These are phyloP conservation scores for Coemansia sp. DNA, from an alignment of 192 early-diverging fungal species.

Conservation along the genomic window DNA sequence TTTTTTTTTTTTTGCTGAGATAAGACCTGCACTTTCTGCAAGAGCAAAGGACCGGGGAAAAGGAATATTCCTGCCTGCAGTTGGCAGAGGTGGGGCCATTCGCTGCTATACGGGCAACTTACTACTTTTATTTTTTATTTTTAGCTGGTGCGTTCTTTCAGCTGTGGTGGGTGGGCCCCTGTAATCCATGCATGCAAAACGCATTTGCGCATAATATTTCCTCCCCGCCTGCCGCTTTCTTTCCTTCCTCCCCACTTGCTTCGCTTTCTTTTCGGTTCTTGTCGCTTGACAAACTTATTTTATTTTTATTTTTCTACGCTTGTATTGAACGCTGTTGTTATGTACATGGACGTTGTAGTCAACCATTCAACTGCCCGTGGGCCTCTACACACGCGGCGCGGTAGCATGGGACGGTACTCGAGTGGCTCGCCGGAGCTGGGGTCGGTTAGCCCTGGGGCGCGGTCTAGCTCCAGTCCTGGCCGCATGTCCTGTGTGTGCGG, in stretches of 20 bases:
- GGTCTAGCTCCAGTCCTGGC: slow-evolving; percentile 50
- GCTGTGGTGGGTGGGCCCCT: slow-evolving; percentile 1
- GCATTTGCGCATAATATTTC: slow-evolving; percentile 14
- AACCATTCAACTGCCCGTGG: slow-evolving; percentile 18
- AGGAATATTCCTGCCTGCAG: not conserved
- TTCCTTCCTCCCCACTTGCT: not conserved
- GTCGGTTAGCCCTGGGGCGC: slow-evolving; percentile 34
- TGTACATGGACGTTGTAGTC: slow-evolving; percentile 26
- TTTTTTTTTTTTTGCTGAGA: not conserved
- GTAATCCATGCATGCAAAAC: slow-evolving; percentile 6
- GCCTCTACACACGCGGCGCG: slow-evolving; percentile 26
- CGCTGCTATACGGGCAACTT: not conserved
- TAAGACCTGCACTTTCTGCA: not conserved
- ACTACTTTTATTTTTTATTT: not conserved
- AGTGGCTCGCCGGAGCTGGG: slow-evolving; percentile 46
- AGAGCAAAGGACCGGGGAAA: not conserved
- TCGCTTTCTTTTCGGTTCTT: slow-evolving; percentile 14
- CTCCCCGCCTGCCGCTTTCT: not conserved
- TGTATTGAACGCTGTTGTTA: slow-evolving; percentile 1
- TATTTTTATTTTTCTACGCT: slow-evolving; percentile 13
- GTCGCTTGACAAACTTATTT: not conserved
- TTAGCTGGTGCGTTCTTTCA: not conserved
- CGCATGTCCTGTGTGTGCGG: slow-evolving; percentile 56
- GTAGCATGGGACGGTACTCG: slow-evolving; percentile 39
- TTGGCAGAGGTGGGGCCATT: not conserved